Conservation (phyloP, 306 rosid genomes). For the Erythrophleum fordii region DNA sequence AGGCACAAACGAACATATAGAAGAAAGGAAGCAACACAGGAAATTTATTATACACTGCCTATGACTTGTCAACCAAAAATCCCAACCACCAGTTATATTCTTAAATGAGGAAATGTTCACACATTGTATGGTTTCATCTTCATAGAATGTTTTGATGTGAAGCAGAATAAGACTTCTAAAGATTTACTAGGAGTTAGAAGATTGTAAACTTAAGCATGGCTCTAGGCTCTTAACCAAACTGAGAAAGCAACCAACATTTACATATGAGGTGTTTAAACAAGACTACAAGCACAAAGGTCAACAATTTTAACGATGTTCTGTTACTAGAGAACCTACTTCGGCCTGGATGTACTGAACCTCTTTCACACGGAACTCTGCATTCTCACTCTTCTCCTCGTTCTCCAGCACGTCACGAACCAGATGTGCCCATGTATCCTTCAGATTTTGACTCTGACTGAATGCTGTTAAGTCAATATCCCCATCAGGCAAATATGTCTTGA, state of each 20-base stretch:
- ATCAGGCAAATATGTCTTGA: conserved; percentile 98
- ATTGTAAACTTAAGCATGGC: conserved; percentile 17
- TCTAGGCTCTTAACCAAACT: conserved; percentile 10
- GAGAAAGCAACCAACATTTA: conserved; percentile 26
- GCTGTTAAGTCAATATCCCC: conserved; percentile 98
- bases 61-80: background rate
- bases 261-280: conserved; percentile 20
- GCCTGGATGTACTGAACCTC: conserved; percentile 99
- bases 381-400: conserved; percentile 89
- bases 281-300: background rate
- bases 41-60: conserved; percentile 11
- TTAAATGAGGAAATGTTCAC: background rate
- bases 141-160: background rate
- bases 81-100: background rate
- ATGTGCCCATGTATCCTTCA: conserved; percentile 96
- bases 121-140: conserved; percentile 27
- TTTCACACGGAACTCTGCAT: conserved; percentile 90
- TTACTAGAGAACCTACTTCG: conserved; percentile 65
- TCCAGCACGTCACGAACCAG: conserved; percentile 92
- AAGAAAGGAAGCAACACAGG: background rate
- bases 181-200: conserved; percentile 21
- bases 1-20: background rate
- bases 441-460: conserved; percentile 75
- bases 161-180: conserved; percentile 24
- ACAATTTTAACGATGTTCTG: conserved; percentile 29